A percentile compares a stretch with the other conserved stretches of the same genome.
Conservation (phyloP, 306 rosid genomes). For the Adenanthera pavonina region DNA sequence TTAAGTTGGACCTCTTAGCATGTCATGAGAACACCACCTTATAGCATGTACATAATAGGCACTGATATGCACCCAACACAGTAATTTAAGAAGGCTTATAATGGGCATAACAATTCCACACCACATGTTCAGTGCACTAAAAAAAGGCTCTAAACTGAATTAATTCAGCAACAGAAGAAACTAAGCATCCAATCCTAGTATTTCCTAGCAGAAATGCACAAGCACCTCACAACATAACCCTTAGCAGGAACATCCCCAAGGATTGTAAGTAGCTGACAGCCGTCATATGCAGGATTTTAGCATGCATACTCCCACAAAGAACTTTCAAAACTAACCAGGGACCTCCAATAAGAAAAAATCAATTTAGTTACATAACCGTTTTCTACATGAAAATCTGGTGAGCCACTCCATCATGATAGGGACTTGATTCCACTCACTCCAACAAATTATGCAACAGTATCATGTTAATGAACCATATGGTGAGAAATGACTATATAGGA, state of each 20-base stretch:
- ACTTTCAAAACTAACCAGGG: not conserved
- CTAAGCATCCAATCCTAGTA: not conserved
- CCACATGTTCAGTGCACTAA: not conserved
- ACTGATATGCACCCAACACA: not conserved
- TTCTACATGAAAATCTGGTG: not conserved
- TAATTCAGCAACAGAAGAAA: not conserved
- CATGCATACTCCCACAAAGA: not conserved
- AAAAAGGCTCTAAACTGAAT: not conserved
- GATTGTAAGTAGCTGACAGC: not conserved
- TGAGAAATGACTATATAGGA: not conserved
- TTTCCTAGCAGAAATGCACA: not conserved
- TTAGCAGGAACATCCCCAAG: not conserved
- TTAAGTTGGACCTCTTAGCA: not conserved
- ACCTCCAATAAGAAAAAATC: not conserved
- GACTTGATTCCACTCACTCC: not conserved
- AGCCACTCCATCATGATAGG: not conserved
- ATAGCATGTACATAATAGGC: not conserved
- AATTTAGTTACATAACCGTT: not conserved
- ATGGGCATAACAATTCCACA: conserved; percentile 1
- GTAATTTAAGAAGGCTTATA: conserved; percentile 3
- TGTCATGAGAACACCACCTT: not conserved
- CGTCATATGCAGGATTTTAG: not conserved
- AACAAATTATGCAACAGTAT: not conserved
- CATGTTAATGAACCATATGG: not conserved
- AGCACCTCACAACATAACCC: not conserved